phyloP scores from a whole-genome alignment of 805 yeast species.

The Jamesozyma hellenica region DNA sequence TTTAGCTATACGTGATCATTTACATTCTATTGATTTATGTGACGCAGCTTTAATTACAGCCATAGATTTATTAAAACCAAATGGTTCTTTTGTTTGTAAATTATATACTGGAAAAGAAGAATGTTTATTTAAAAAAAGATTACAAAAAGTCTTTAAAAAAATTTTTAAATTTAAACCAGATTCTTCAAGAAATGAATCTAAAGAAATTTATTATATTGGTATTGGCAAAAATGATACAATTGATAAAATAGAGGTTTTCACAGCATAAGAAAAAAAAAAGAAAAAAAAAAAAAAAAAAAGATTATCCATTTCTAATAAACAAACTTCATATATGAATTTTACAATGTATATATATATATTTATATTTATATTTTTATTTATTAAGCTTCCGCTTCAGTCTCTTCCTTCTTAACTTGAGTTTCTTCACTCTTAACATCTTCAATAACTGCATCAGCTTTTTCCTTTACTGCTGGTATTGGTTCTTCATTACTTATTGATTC shows the following conservation, averaged over 20 bases:
- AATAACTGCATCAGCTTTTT: slow-evolving; percentile 10
- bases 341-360: no score
- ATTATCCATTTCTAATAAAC: no score
- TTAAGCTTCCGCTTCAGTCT: background rate
- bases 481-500: slow-evolving; percentile 12
- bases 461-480: slow-evolving; percentile 15
- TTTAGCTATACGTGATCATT: slow-evolving; percentile 67
- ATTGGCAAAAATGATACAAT: slow-evolving; percentile 35
- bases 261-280: slow-evolving; percentile 2
- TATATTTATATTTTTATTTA: background rate
- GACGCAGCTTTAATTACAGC: slow-evolving; percentile 81
- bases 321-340: no score
- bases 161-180: slow-evolving; percentile 70
- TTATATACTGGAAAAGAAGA: slow-evolving; percentile 81
- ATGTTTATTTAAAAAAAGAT: slow-evolving; percentile 44
- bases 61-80: slow-evolving; percentile 53
- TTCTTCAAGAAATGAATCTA: slow-evolving; percentile 70
- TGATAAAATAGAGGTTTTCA: slow-evolving; percentile 39
- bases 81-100: slow-evolving; percentile 74
- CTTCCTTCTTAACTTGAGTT: slow-evolving; percentile 5
- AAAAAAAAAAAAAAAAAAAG: no score
- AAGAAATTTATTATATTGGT: slow-evolving; percentile 75
- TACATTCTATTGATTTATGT: slow-evolving; percentile 75
- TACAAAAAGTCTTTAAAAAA: slow-evolving; percentile 47
- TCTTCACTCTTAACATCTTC: slow-evolving; percentile 14